Base-by-base conservation (phyloP, 179 eudicot genomes). In the Sideroxylon spinosum region DNA sequence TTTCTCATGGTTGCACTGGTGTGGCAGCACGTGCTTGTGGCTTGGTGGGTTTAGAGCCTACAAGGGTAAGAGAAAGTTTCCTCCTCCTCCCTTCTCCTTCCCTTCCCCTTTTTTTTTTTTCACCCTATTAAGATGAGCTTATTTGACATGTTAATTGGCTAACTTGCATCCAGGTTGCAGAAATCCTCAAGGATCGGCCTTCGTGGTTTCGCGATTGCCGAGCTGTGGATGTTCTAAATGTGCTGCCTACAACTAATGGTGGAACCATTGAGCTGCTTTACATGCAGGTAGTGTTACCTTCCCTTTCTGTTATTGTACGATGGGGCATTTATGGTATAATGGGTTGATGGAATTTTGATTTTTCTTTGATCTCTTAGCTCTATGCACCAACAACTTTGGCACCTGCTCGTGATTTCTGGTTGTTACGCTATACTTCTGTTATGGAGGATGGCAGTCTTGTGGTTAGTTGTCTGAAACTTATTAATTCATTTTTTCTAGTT, bases 21-120 rank as follows among this genome's bases (percentile, higher is more conserved):
- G 93, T 94, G 83, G 98, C 98, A 85, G 98, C 97, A 85, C 88
- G 98, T 81, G 97, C 97, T 80, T 94, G 98, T 63, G 96, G 98
- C 85, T 90, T 95, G 37, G 97, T 95, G 86, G 93, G 98, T 81
- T 87, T 95, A 79, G 98, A 95, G 86, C 97, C 98, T 83, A 91
- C 97, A 74, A 88, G 97, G 90, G 98, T 95, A 86, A 82, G 90
- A 52, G 22, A 61, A 6, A 7, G 6, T 75, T 9, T 22, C 25
- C 66, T 10, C 55, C 16, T 19, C 62, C 70, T 9, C 22, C 25
- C 4, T 2, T 48, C 20, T 14, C 74, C 9, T 16, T 3, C 37
- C 37, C 5, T 37, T 37, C 3, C 3, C n/a, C n/a, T n/a, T 3
- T 66, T 71, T 1, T 32, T 9, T 16, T n/a, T 20, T 37, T 16